A percentile compares a stretch with the other conserved stretches of the same genome.
Conservation (phyloP, 2,329 filamentous ascomycete species). For the Dactylonectria estremocensis region DNA sequence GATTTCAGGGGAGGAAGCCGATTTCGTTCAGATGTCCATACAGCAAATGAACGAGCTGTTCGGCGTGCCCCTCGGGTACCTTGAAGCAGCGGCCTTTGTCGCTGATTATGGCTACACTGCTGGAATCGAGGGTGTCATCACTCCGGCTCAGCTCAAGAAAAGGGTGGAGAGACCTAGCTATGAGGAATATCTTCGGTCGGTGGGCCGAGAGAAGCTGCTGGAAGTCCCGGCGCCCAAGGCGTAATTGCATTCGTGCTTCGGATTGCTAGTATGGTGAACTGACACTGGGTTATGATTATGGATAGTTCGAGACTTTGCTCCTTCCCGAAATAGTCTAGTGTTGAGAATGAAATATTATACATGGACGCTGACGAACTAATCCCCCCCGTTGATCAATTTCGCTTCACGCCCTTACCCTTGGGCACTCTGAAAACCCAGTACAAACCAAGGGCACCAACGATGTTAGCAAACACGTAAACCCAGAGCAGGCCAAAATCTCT, state of each 20-base stretch:
- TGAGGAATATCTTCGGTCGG: slow-evolving; percentile 50
- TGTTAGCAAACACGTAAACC: slow-evolving; percentile 66
- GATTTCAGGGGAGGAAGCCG: slow-evolving; percentile 55
- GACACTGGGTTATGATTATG: too few species aligned
- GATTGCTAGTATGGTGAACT: too few species aligned
- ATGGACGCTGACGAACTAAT: neutral
- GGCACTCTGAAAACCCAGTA: slow-evolving; percentile 62
- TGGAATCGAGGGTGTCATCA: slow-evolving; percentile 55
- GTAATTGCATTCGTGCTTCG: too few species aligned
- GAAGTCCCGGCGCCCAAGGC: neutral
- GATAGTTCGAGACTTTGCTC: too few species aligned
- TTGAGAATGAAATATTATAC: neutral
- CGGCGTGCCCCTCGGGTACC: slow-evolving; percentile 55
- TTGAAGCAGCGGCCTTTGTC: slow-evolving; percentile 54
- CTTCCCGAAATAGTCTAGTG: neutral
- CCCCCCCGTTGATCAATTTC: neutral
- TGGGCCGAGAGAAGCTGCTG: slow-evolving; percentile 28
- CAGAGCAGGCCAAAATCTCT: slow-evolving; percentile 70
- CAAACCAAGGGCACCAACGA: slow-evolving; percentile 60
- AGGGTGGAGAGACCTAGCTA: slow-evolving; percentile 49
- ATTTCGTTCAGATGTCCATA: slow-evolving; percentile 47
- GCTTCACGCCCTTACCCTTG: slow-evolving; percentile 44
- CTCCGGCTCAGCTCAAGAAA: slow-evolving; percentile 56
- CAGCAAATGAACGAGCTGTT: slow-evolving; percentile 54
- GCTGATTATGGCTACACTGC: slow-evolving; percentile 60